phyloP scores from a whole-genome alignment of 1,284 basidiomycete species.

The Farysia itapuensis region DNA sequence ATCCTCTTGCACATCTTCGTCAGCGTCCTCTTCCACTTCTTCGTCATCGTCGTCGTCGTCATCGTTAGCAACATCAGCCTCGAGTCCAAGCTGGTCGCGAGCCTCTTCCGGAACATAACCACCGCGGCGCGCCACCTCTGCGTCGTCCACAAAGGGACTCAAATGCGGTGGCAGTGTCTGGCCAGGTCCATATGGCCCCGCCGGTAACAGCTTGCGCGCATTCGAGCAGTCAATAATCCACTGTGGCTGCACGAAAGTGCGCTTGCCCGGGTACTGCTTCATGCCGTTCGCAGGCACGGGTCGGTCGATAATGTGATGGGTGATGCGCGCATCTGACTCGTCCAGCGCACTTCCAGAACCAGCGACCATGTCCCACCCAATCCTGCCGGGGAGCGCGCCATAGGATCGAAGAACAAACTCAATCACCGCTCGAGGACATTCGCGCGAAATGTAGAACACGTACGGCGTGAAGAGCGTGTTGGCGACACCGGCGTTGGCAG shows the following conservation, averaged over 20 bases:
- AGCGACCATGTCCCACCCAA: slow-evolving; percentile 80
- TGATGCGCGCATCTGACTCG: slow-evolving; percentile 69
- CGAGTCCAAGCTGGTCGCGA: slow-evolving; percentile 62
- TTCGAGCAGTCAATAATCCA: slow-evolving; percentile 98
- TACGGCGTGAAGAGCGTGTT: slow-evolving; percentile 75
- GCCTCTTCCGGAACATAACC: slow-evolving; percentile 62
- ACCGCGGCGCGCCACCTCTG: slow-evolving; percentile 63
- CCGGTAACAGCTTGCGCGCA: slow-evolving; percentile 77
- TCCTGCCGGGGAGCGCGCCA: slow-evolving; percentile 70
- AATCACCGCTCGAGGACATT: slow-evolving; percentile 86
- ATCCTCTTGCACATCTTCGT: slow-evolving; percentile 61
- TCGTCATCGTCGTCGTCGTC: slow-evolving; percentile 57
- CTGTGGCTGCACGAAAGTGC: slow-evolving; percentile 93
- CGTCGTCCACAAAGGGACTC: slow-evolving; percentile 86
- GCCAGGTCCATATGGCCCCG: slow-evolving; percentile 84
- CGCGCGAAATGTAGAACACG: slow-evolving; percentile 92
- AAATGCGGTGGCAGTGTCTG: slow-evolving; percentile 88
- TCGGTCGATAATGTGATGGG: slow-evolving; percentile 93
- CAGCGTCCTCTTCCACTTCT: slow-evolving; percentile 58
- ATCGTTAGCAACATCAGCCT: slow-evolving; percentile 67
- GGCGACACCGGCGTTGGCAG: slow-evolving; percentile 25
- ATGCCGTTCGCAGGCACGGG: slow-evolving; percentile 64
- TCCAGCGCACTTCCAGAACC: slow-evolving; percentile 82
- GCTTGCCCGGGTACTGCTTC: slow-evolving; percentile 61
- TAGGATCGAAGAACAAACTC: slow-evolving; percentile 92